phyloP scores from a whole-genome alignment of 441 rosid species.

The Omphalea diandra region DNA sequence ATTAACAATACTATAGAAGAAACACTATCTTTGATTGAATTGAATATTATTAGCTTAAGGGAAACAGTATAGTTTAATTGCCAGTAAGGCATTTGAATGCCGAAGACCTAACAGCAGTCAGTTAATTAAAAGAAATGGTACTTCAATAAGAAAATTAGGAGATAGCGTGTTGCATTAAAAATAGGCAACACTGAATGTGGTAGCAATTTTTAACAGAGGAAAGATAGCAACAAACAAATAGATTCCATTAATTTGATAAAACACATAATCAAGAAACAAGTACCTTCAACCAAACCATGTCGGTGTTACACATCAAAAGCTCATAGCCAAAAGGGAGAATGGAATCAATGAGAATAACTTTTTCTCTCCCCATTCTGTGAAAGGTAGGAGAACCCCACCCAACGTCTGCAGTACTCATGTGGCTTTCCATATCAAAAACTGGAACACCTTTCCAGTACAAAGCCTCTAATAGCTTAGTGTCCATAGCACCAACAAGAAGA shows the following conservation, averaged over 20 bases:
- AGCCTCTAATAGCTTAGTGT: slow-evolving; percentile 85
- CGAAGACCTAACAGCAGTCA: not conserved
- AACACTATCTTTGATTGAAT: too few relatives aligned
- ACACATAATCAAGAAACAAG: not conserved
- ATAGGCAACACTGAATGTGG: not conserved
- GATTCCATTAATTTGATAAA: not conserved
- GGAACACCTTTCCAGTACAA: slow-evolving; percentile 97
- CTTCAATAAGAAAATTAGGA: not conserved
- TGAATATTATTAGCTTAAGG: too few relatives aligned
- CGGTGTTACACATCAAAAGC: slow-evolving; percentile 96
- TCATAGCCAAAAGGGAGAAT: slow-evolving; percentile 87
- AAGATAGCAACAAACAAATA: not conserved
- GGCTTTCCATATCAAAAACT: slow-evolving; percentile 98
- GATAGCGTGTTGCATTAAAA: not conserved
- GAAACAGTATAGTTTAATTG: too few relatives aligned
- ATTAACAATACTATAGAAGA: not conserved
- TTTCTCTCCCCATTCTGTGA: slow-evolving; percentile 99
- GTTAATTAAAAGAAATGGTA: not conserved
- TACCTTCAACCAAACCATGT: slow-evolving; percentile 99
- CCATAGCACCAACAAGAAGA: slow-evolving; percentile 98
- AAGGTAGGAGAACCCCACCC: slow-evolving; percentile 98
- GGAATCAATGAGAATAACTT: slow-evolving; percentile 80
- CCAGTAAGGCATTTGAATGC: not conserved
- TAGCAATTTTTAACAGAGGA: not conserved
- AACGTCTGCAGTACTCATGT: slow-evolving; percentile 88